Base-by-base conservation (phyloP, 2,329 filamentous ascomycete species). In the Talaromyces sp. region DNA sequence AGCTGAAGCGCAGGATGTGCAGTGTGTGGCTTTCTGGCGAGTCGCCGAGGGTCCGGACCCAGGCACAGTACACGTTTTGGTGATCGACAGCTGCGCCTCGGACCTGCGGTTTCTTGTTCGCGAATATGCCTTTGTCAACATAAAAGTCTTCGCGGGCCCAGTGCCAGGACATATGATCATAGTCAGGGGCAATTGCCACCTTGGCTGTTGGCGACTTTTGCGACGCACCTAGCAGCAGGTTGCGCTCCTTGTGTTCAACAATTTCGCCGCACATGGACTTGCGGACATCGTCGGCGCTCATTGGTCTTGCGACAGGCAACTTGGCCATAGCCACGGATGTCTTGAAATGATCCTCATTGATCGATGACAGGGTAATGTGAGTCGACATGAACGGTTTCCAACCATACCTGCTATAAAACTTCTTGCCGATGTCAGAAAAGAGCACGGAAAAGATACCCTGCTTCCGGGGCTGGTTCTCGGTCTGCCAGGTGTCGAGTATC, bases 391-490 rank as follows among this genome's bases (percentile, higher is more conserved):
- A 93, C 0, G 87, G 82, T 56, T 86, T 82, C 93, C 93, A 97
- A 53, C 92, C 92, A 65, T 86, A 82, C 34, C 81, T 82, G 3
- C 89, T 85, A 76, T 97, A 97, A 76, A 92, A 97, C 44, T 80
- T 79, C 79, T 91, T 89, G 23, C 93, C 91, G 65, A 96, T 92
- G 69, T 96, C 91, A 8, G 92, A 96, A 75, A 88, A 96, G 8
- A 97, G 81, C 7, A 96, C 84, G 0, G 90, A 93, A 74, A 94
- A 95, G 14, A 85, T 75, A 65, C 73, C 81, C 71, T 71, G 73
- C 66, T 73, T 71, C 23, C 72, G 70, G 53, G 66, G 64, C 57
- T 76, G 73, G 42, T 75, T 70, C 33, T 79, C 79, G 62, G 78
- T 75, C 66, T 86, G 82, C 76, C 83, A 83, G 2, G 76, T 82